Percentiles rank a stretch among this genome's conserved stretches.
phyloP scores from a whole-genome alignment of 1,284 basidiomycete species.

The Wallemia mellicola region DNA sequence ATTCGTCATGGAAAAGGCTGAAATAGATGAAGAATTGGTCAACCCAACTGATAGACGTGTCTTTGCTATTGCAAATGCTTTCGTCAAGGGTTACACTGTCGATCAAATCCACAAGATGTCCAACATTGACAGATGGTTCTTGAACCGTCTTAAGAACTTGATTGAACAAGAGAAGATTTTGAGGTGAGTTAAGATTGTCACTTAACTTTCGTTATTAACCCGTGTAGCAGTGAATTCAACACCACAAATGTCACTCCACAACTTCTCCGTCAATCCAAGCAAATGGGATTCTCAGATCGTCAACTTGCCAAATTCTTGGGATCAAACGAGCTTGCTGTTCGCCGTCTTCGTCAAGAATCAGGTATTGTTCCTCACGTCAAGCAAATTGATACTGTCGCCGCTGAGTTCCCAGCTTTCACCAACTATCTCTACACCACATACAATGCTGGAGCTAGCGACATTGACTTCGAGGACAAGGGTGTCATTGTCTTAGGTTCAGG shows the following conservation, averaged over 20 bases:
- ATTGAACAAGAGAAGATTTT: slow-evolving; percentile 46
- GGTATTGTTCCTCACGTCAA: slow-evolving; percentile 76
- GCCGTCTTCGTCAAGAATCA: slow-evolving; percentile 52
- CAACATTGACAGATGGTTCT: slow-evolving; percentile 94
- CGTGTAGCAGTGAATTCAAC: slow-evolving; percentile 25
- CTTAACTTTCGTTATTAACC: too few species aligned
- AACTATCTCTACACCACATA: slow-evolving; percentile 98
- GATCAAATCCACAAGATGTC: slow-evolving; percentile 93
- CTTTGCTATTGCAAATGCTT: slow-evolving; percentile 66
- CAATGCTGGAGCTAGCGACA: slow-evolving; percentile 74
- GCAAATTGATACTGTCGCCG: slow-evolving; percentile 95
- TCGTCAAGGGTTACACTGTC: slow-evolving; percentile 65
- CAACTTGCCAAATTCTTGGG: slow-evolving; percentile 52
- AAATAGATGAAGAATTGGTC: slow-evolving; percentile 56
- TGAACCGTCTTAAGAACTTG: slow-evolving; percentile 58
- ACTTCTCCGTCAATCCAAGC: slow-evolving; percentile 57
- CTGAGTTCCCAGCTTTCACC: slow-evolving; percentile 93
- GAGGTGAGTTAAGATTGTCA: slow-evolving; percentile 29
- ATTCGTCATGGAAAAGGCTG: slow-evolving; percentile 16
- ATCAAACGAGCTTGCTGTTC: slow-evolving; percentile 66
- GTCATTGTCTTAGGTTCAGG: slow-evolving; percentile 94
- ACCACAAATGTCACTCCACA: slow-evolving; percentile 34
- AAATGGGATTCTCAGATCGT: slow-evolving; percentile 82
- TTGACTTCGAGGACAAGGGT: slow-evolving; percentile 64
- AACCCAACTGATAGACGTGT: slow-evolving; percentile 78